Base-by-base conservation (phyloP, 2,329 filamentous ascomycete genomes). In the Botryotinia globosa region DNA sequence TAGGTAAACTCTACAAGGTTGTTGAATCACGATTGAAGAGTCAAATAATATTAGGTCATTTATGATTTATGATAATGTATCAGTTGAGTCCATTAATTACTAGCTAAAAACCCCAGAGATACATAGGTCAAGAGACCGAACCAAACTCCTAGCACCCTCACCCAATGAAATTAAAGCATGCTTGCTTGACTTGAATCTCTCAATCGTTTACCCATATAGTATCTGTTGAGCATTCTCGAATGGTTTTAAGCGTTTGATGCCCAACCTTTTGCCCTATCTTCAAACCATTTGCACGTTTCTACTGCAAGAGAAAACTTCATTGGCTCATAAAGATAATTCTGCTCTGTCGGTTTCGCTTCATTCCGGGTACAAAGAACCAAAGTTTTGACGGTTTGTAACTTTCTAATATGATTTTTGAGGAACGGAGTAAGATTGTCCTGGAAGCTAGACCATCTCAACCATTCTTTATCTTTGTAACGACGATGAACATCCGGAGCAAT, bases 231-330 rank as follows among this genome's bases (percentile, higher is more conserved):
- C 14, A 32, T 0, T 3, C 6, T 56, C 6, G 14, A 56, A 8
- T 29, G 1, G 18, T 56, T 3, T 32, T 4, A 29, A 56, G n/a
- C 5, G 2, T 63, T 63, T 4, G 61, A 63, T 44, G 16, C 39
- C 61, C 61, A 29, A 12, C n/a, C 25, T 12, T 9, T 29, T 4
- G 61, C 61, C n/a, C 61, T 44, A 20, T 44, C 61, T 16, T 63
- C n/a, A 44, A 63, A 63, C 61, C 61, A 63, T 32, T 63, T n/a
- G 7, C 61, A 63, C 32, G 37, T 63, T n/a, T 63, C 61, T n/a
- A 63, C 61, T 6, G 61, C 61, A 10, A 44, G 25, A 32, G 61
- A 16, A 63, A 44, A 63, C 7, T 32, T 44, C 61, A 63, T 63
- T 32, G 61, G 37, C 20, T 44, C 16, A 20, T 44, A 63, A 12